Base-by-base conservation (phyloP, 495 filamentous ascomycete species). In the Xylaria venustula region DNA sequence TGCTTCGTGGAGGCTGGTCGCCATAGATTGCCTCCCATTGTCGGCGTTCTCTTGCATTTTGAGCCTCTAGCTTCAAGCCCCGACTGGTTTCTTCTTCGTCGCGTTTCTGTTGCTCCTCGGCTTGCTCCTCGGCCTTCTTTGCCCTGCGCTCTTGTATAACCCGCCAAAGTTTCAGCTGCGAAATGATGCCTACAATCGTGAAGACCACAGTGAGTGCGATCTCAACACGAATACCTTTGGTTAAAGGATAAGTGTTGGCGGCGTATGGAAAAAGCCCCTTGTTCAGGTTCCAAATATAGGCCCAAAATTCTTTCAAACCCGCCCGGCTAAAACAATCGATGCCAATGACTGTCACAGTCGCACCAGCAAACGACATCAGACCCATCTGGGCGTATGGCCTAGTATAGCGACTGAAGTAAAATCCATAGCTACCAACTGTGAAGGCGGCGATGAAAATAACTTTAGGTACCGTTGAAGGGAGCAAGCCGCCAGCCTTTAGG, bases 291-390 rank as follows among this genome's bases (percentile, higher is more conserved):
- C 93, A 98, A 32, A 96, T 84, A 70, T 96, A 98, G 9, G 92
- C 81, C 93, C 93, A 98, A 60, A 97, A 97, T 69, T 97, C 93
- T 69, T 94, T 96, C 65, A 96, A 74, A 0, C 93, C 93, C 12
- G 92, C 93, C 50, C 87, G 79, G 65, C 88, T 93, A 67, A 92
- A 95, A 71, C 93, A 96, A 71, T 98, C 93, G 54, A 98, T 90
- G 7, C 93, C 93, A 7, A 98, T 72, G 7, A 94, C 80, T 0
- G 88, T 75, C 3, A 84, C 85, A 0, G 92, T 96, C 8, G 91
- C 87, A 12, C 93, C 93, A 26, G 88, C 79, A 67, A 97, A 94
- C 1, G 92, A 86, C 9, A 89, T 91, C 17, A 82, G 83, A 17
- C 73, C 78, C 36, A 97, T 94, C 54, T 95, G 71, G 11, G 83